Evolutionary conservation across 2,329 filamentous ascomycete genomes (phyloP).

Genomic region (Sordariomycetes sp.): DNA sequence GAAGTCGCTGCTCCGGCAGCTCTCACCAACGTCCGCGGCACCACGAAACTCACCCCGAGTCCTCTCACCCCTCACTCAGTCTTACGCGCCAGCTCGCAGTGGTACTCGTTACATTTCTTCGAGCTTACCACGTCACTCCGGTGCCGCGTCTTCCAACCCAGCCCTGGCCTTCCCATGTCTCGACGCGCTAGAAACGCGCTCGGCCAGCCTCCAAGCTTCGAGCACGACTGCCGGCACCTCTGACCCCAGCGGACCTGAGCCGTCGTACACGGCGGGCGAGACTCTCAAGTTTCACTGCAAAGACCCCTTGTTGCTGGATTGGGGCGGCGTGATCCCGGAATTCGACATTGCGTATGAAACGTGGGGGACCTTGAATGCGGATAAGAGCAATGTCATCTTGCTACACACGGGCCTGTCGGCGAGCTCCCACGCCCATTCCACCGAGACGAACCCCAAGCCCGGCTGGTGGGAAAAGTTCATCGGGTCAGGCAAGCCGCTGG

Average conservation of each 20-base stretch:
- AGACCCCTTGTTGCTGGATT: conserved; percentile 75
- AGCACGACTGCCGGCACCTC: conserved; percentile 4
- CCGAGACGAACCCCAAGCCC: conserved; percentile 72
- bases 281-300: conserved; percentile 68
- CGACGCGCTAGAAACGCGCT: conserved; percentile 71
- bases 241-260: conserved; percentile 69
- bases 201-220: conserved; percentile 57
- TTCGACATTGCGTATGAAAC: conserved; percentile 91
- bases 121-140: no score
- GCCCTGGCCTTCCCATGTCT: conserved; percentile 86
- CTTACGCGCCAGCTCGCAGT: no score
- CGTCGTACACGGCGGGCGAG: conserved; percentile 85
- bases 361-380: conserved; percentile 74
- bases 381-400: conserved; percentile 81
- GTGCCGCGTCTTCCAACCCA: conserved; percentile 67
- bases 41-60: no score
- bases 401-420: conserved; percentile 91
- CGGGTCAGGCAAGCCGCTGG: conserved; percentile 72
- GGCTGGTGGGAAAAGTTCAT: conserved; percentile 99
- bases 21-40: no score
- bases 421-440: conserved; percentile 95
- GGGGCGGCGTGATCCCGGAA: conserved; percentile 84
- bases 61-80: no score
- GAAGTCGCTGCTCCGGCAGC: no score
- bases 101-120: no score